Conservation (phyloP, 2,329 filamentous ascomycete genomes). For the Sporothrix mexicana region DNA sequence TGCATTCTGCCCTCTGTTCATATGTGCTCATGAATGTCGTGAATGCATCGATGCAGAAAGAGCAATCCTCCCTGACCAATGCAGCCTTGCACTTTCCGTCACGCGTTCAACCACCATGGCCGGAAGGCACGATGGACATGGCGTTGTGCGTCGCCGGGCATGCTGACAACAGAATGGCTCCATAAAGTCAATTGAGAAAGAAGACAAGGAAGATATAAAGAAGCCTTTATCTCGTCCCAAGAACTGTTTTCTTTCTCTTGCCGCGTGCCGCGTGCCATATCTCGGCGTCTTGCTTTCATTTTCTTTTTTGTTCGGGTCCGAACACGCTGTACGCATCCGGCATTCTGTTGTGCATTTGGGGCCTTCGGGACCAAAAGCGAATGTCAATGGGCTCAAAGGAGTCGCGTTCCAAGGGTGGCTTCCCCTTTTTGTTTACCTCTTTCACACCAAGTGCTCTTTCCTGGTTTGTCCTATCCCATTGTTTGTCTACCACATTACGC, state of each 20-base stretch:
- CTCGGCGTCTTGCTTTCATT: too few species aligned
- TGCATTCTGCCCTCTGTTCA: too few species aligned
- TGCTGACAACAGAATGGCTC: not conserved
- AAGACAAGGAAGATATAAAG: not conserved
- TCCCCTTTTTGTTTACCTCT: not conserved
- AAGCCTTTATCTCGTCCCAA: too few species aligned
- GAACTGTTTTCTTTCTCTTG: not conserved
- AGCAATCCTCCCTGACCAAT: not conserved
- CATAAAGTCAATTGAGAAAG: not conserved
- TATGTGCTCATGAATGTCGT: too few species aligned
- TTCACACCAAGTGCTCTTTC: too few species aligned
- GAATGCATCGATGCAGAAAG: not conserved
- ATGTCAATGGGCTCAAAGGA: constrained; percentile 13
- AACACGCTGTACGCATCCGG: constrained; percentile 14
- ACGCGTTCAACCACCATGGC: not conserved
- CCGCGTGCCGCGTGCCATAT: constrained; percentile 1
- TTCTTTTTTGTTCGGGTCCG: not conserved
- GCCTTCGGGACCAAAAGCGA: not conserved
- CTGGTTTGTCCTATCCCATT: not conserved
- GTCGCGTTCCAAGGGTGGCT: not conserved
- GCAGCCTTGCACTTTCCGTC: not conserved
- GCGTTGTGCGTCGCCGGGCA: not conserved
- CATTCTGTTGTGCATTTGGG: constrained; percentile 2
- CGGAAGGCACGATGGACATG: not conserved
- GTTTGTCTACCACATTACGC: not conserved